Evolutionary conservation across 176 grass and related monocot genomes (phyloP), one percentile per base, ranked within the genome.

Genomic region (Phoenix dactylifera): DNA sequence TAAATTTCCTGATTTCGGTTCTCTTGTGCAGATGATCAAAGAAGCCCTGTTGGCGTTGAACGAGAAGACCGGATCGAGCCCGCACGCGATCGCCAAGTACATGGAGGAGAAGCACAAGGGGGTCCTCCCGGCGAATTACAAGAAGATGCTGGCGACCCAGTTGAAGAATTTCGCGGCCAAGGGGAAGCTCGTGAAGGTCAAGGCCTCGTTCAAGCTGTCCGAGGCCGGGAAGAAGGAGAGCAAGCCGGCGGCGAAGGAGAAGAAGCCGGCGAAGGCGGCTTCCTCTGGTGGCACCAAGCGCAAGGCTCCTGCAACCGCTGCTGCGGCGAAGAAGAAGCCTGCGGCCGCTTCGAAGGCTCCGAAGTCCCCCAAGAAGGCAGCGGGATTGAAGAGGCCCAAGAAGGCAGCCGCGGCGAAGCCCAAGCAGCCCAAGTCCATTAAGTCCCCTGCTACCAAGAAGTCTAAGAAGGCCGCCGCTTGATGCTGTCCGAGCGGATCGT

Each of bases 111-210:
- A 79, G 80, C 86, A 96, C 66, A 81, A 58, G 68, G 83, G 66
- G 3, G 80, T 55, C 53, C 82, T 96, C 5, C 86, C 86, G 18
- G 52, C 68, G 0, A 96, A 96, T 73, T 96, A 82, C 71, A 79
- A 77, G 64, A 96, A 90, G 78, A 81, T 90, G 55, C 83, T 96
- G 54, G 83, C 78, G 9, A 71, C 78, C 69, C 91, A 87, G 80
- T 71, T 96, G 17, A 80, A 85, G 24, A 79, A 71, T 67, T 90
- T 96, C 59, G 70, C 78, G 18, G 83, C 80, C 52, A 87, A 86
- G 72, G 91, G 80, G 6, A 76, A 80, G 60, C 80, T 96, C 58
- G 78, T 79, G 6, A 90, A 87, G 72, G 67, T 96, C 7, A 96
- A 77, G 74, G 87, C 87, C 52, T 96, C 91, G 0, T 96, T 90